These are phyloP conservation scores for Tetrapisispora phaffii DNA, from an alignment of 805 yeast species.

Conservation along the genomic window DNA sequence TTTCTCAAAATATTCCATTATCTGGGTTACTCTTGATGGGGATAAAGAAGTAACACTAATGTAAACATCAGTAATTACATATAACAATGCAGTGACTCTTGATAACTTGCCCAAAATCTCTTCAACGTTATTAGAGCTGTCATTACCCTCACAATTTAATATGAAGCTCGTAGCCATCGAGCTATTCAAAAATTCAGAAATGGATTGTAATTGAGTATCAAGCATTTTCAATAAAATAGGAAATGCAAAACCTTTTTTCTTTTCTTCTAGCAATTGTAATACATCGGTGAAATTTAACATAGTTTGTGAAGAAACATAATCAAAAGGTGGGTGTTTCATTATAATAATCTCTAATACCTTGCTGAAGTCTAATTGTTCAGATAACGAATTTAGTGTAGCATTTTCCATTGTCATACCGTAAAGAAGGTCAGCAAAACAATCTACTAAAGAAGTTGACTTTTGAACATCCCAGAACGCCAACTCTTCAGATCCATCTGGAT, in stretches of 20 bases:
- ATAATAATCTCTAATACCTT: constrained; percentile 42
- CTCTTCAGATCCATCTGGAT: constrained; percentile 34
- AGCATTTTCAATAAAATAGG: constrained; percentile 29
- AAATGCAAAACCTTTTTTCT: constrained; percentile 41
- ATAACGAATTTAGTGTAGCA: constrained; percentile 36
- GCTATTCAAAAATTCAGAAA: constrained; percentile 22
- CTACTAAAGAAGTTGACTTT: constrained; percentile 38
- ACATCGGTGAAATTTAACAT: constrained; percentile 44
- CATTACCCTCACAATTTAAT: constrained; percentile 11
- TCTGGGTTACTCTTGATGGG: constrained; percentile 32
- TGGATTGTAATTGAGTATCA: constrained; percentile 22
- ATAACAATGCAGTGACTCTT: constrained; percentile 35
- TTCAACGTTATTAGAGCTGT: constrained; percentile 10
- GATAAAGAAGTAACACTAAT: constrained; percentile 44
- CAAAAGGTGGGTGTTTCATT: constrained; percentile 49
- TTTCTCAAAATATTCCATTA: constrained; percentile 19
- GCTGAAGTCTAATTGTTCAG: constrained; percentile 32
- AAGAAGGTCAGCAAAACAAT: constrained; percentile 39
- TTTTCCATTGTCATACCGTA: constrained; percentile 44
- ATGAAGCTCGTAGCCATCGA: constrained; percentile 21
- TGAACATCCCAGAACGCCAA: constrained; percentile 46
- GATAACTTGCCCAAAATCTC: constrained; percentile 22
- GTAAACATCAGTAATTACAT: constrained; percentile 46
- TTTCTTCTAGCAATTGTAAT: constrained; percentile 48
- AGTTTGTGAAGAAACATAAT: constrained; percentile 46